Percentiles rank a stretch among this genome's conserved stretches.
Conservation (phyloP, 2,329 filamentous ascomycete species). For the Ophioceras dolichostomum region DNA sequence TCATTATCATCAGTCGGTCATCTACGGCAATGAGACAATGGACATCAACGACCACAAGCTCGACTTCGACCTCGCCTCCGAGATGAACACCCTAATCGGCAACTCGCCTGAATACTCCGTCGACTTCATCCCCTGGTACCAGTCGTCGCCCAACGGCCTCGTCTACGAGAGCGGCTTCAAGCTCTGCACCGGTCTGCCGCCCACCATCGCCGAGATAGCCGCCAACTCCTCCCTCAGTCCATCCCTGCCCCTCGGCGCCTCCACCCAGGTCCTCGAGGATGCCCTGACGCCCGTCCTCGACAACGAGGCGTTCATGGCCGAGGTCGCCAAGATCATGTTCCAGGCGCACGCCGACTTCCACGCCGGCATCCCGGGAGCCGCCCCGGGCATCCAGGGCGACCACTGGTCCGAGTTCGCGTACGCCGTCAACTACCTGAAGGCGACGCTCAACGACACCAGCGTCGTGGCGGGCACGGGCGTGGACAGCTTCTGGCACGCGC, state of each 20-base stretch:
- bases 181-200: conserved; percentile 35
- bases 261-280: conserved; percentile 19
- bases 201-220: conserved; percentile 33
- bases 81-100: conserved; percentile 48
- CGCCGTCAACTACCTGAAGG: conserved; percentile 44
- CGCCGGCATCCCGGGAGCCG: conserved; percentile 12
- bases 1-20: too few relatives aligned
- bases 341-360: conserved; percentile 28
- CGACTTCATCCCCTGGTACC: conserved; percentile 52
- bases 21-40: too few relatives aligned
- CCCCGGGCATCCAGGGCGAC: conserved; percentile 36
- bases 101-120: conserved; percentile 33
- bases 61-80: conserved; percentile 49
- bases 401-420: conserved; percentile 54
- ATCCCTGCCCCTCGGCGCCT: conserved; percentile 18
- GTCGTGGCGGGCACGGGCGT: conserved; percentile 27
- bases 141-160: conserved; percentile 41
- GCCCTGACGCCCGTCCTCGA: conserved; percentile 17
- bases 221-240: conserved; percentile 28
- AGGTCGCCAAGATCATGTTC: conserved; percentile 29
- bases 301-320: conserved; percentile 18
- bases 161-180: conserved; percentile 32
- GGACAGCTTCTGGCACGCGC: conserved; percentile 29
- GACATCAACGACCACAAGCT: conserved; percentile 52
- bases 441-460: conserved; percentile 41